Evolutionary conservation across 1,284 basidiomycete species (phyloP).

Genomic region (Puccinia coronata): DNA sequence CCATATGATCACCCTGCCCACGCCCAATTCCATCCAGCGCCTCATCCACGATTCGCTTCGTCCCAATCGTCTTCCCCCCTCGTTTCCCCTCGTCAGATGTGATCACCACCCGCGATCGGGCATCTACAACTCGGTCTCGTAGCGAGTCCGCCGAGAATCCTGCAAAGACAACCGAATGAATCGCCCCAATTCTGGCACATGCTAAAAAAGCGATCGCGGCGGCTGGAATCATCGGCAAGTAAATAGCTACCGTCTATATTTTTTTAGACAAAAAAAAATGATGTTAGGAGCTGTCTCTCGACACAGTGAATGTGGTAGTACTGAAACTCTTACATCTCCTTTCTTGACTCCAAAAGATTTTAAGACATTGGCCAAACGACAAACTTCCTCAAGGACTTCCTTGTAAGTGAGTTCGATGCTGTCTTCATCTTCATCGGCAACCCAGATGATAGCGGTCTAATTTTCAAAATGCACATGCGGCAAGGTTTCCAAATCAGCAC

Average conservation of each 20-base stretch:
- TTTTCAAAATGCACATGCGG: no score
- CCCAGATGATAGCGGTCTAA: constrained; percentile 91
- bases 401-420: constrained; percentile 76
- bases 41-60: constrained; percentile 87
- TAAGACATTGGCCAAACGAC: constrained; percentile 86
- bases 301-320: not conserved
- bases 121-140: constrained; percentile 88
- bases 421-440: constrained; percentile 89
- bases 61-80: constrained; percentile 92
- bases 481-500: not conserved
- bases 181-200: constrained; percentile 92
- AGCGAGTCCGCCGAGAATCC: constrained; percentile 97
- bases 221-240: constrained; percentile 64
- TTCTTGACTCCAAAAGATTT: constrained; percentile 87
- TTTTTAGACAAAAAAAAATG: not conserved
- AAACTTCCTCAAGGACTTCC: constrained; percentile 87
- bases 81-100: constrained; percentile 93
- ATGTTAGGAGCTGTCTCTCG: not conserved
- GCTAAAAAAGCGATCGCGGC: constrained; percentile 93
- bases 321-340: constrained; percentile 68
- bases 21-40: constrained; percentile 74
- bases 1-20: constrained; percentile 63
- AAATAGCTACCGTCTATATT: constrained; percentile 71
- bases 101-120: constrained; percentile 83
- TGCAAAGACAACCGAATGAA: constrained; percentile 98